Conservation (phyloP, 495 filamentous ascomycete genomes). For the Tetracladium marchalianum region DNA sequence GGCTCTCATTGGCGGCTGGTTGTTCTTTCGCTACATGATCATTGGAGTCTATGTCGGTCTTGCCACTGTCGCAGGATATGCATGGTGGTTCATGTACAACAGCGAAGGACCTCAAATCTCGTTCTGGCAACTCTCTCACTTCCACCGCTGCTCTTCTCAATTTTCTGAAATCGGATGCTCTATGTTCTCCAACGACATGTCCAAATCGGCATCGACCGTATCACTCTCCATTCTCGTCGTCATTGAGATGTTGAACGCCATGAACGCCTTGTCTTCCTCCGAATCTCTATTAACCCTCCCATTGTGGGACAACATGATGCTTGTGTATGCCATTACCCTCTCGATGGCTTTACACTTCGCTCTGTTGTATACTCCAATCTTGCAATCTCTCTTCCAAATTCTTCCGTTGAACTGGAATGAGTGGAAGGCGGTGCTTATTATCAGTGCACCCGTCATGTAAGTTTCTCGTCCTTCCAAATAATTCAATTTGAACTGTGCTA, state of each 20-base stretch:
- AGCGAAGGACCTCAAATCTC: slow-evolving; percentile 83
- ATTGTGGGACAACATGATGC: slow-evolving; percentile 93
- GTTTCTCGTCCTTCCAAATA: slow-evolving; percentile 23
- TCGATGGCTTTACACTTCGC: slow-evolving; percentile 97
- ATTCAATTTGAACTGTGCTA: slow-evolving; percentile 22
- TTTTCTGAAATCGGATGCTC: slow-evolving; percentile 90
- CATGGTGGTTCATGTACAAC: slow-evolving; percentile 99
- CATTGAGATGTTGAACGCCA: slow-evolving; percentile 99
- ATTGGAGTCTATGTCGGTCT: slow-evolving; percentile 91
- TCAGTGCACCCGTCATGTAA: slow-evolving; percentile 92
- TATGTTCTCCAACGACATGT: slow-evolving; percentile 86
- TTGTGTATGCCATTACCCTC: slow-evolving; percentile 86
- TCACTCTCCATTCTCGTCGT: slow-evolving; percentile 87
- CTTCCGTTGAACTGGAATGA: slow-evolving; percentile 79
- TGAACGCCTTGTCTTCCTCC: slow-evolving; percentile 94
- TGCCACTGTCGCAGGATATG: slow-evolving; percentile 94
- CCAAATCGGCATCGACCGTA: slow-evolving; percentile 89
- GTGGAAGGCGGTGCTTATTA: slow-evolving; percentile 85
- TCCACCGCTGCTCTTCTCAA: slow-evolving; percentile 79
- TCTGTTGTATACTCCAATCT: slow-evolving; percentile 82
- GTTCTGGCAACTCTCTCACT: slow-evolving; percentile 87
- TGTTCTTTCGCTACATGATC: slow-evolving; percentile 96
- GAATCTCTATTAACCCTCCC: slow-evolving; percentile 91
- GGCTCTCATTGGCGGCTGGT: slow-evolving; percentile 82
- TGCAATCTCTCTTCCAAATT: slow-evolving; percentile 86